Evolutionary conservation across 257 asterid genomes (phyloP).

Genomic region (Fraxinus pennsylvanica): DNA sequence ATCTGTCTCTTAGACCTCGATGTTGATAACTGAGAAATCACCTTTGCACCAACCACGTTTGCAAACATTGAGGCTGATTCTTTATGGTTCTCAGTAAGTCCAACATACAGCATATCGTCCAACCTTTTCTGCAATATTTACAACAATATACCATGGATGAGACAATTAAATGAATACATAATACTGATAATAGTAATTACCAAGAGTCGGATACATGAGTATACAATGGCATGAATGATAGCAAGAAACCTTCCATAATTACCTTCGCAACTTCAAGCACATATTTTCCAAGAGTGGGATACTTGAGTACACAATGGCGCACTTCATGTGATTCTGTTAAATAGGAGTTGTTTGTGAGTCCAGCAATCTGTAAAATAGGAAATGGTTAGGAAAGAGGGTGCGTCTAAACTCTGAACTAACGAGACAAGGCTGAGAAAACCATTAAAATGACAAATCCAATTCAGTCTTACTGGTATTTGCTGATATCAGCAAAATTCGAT

Average conservation of each 20-base stretch:
- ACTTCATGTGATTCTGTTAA: background rate
- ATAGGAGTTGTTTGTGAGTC: conserved; percentile 1
- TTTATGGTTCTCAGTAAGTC: conserved; percentile 89
- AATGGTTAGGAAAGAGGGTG: conserved; percentile 18
- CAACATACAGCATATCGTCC: conserved; percentile 86
- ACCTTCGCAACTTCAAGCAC: conserved; percentile 4
- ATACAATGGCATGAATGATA: background rate
- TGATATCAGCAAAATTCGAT: background rate
- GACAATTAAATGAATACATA: conserved; percentile 25
- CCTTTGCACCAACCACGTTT: conserved; percentile 90
- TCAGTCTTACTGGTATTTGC: no score
- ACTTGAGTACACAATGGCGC: conserved; percentile 2
- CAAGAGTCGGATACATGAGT: background rate
- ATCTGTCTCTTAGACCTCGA: conserved; percentile 40
- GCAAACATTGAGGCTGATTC: conserved; percentile 93
- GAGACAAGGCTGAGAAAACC: conserved; percentile 4
- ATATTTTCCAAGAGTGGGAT: background rate
- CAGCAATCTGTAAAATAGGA: conserved; percentile 46
- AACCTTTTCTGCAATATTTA: conserved; percentile 83
- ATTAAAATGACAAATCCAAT: background rate
- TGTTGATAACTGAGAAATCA: conserved; percentile 61
- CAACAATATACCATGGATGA: conserved; percentile 39
- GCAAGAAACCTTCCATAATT: background rate
- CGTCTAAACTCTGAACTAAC: conserved; percentile 16
- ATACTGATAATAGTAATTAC: background rate